Evolutionary conservation across 1,284 basidiomycete genomes (phyloP), one percentile per base, ranked within the genome.

Genomic region (Tranzscheliella williamsii): DNA sequence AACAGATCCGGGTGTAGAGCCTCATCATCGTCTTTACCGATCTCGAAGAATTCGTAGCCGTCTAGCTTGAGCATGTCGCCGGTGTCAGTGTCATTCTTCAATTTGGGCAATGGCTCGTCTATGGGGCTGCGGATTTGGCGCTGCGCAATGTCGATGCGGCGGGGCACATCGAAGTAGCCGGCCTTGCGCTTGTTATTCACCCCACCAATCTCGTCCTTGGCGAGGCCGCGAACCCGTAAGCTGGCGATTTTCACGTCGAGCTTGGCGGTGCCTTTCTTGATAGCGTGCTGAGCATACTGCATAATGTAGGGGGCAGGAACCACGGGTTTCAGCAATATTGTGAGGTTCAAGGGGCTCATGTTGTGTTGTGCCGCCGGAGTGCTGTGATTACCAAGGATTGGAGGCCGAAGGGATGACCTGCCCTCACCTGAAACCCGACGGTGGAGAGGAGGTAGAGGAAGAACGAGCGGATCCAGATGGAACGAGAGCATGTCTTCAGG

Each of bases 1-100:
- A 45, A 33, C 22, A 38, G 23, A 12, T 36, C 40, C 17, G 22
- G 23, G 36, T 31, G 30, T 15, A 42, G 5, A 20, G 13, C 45
- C 20, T 41, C 48, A 18, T 39, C 44, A 13, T 22, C 37, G 32
- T 52, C 50, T 21, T 63, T 43, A 16, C 66, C 66, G 35, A 72
- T 54, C 38, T 73, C 69, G 42, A 70, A 71, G 40, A 73, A 73
- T 38, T 73, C 71, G 53, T 70, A 73, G 21, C 48, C 52, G 20
- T 72, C 68, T n/a, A 73, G 51, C 32, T 67, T 50, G 27, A 66
- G 44, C 30, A 73, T 35, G 13, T 52, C 53, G n/a, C 54, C 58
- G 5, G 49, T 50, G 38, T 64, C 47, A 18, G 61, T 70, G 31
- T 48, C 42, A 20, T 64, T 53, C 18, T 48, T 42, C 21, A 49